A percentile compares a stretch with the other conserved stretches of the same genome.
These are phyloP conservation scores for Mortierella hygrophila DNA, from an alignment of 192 early-diverging fungal genomes.

Conservation along the genomic window DNA sequence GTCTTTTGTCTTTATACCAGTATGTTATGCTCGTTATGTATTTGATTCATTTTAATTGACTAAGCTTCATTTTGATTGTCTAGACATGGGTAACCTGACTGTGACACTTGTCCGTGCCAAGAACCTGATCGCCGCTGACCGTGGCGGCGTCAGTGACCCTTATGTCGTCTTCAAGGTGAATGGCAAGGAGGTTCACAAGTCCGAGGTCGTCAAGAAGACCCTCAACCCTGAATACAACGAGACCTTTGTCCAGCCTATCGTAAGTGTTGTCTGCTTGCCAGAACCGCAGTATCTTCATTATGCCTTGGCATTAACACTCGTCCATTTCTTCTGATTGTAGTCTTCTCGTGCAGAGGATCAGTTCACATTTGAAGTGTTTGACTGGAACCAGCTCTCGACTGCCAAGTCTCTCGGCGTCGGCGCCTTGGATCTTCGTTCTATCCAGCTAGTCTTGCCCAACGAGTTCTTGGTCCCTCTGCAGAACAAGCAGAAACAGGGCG, in stretches of 20 bases:
- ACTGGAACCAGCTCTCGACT: conserved; percentile 83
- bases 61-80: not conserved
- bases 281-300: not conserved
- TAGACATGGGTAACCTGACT: conserved; percentile 75
- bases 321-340: conserved; percentile 16
- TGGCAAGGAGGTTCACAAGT: conserved; percentile 76
- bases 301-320: not conserved
- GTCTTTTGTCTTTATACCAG: not conserved
- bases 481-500: conserved; percentile 51
- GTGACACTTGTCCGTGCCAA: conserved; percentile 69
- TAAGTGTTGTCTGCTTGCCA: conserved; percentile 20
- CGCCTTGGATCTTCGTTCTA: conserved; percentile 64
- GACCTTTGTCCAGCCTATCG: conserved; percentile 70
- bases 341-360: conserved; percentile 63
- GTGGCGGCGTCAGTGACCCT: conserved; percentile 80
- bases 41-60: not conserved
- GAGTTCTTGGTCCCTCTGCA: conserved; percentile 60
- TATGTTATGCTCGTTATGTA: no score
- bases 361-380: conserved; percentile 76
- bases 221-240: conserved; percentile 81
- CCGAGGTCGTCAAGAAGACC: conserved; percentile 79
- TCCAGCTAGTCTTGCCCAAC: conserved; percentile 65
- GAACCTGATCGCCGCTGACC: conserved; percentile 77
- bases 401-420: conserved; percentile 70
- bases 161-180: conserved; percentile 76